Base-by-base conservation (phyloP, 2,329 filamentous ascomycete species). In the Xylariaceae sp. region DNA sequence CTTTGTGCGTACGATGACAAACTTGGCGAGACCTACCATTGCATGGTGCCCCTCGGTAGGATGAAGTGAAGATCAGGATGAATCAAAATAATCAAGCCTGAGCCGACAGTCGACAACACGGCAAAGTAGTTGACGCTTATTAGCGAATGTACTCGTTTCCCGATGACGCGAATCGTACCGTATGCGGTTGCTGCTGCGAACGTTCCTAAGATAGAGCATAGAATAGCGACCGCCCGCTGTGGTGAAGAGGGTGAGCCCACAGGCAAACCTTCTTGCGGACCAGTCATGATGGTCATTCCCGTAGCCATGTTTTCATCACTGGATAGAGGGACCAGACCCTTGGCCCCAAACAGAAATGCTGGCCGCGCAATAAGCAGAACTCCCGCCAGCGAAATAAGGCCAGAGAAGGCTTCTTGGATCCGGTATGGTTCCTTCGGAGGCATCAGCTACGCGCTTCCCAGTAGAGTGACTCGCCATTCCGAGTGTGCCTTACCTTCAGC, bases 51-150 rank as follows among this genome's bases (percentile, higher is more conserved):
- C 35, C 55, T 42, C 0, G 72, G 70, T 2, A 73, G 63, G 47
- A 75, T 68, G 7, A 80, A 73, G 2, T 69, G 63, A 20, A 78
- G 62, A 27, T 69, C 70, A 0, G 77, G 77, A 23, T 76, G 68
- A 7, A 74, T 55, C 10, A 75, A 74, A 66, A 92, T 82, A 32
- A 83, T 81, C 1, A 86, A 63, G 1, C 81, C 71, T 6, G 86
- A 88, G 44, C 90, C 82, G 0, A 89, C 62, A 0, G 85, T 88
- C 32, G 87, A 88, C 69, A 84, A 79, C 0, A 75, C 73, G 1
- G 86, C 85, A 67, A 93, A 92, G 69, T 92, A 93, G 58, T 89
- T 92, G 6, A 93, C 89, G 24, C 81, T 86, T 35, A 93, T 82
- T 13, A 94, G 80, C 0, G 90, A 85, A 67, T 93, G 89, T 0